These are phyloP conservation scores for Teratosphaeria pseudoeucalypti DNA, from an alignment of 2,329 filamentous ascomycete genomes.

Conservation along the genomic window DNA sequence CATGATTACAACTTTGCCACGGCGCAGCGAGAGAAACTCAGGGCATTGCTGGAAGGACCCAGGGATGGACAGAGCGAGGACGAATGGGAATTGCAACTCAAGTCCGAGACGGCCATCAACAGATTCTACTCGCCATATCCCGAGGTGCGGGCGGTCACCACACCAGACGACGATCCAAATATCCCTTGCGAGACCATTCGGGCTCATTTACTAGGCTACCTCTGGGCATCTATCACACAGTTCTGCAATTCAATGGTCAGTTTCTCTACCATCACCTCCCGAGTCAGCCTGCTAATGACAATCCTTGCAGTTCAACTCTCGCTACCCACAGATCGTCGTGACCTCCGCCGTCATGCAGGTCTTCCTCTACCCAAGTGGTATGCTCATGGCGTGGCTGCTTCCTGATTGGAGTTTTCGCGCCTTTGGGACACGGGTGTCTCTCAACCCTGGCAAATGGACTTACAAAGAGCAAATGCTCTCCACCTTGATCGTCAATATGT, in stretches of 20 bases:
- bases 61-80: constrained; percentile 33
- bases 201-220: constrained; percentile 1
- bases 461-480: constrained; percentile 2
- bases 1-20: neutral
- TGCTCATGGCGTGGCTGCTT: neutral
- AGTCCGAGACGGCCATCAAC: constrained; percentile 33
- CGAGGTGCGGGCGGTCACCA: constrained; percentile 1
- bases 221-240: constrained; percentile 1
- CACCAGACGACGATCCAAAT: neutral
- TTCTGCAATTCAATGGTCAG: constrained; percentile 1
- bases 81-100: constrained; percentile 75
- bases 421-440: neutral
- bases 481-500: constrained; percentile 1
- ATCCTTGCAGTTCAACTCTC: neutral
- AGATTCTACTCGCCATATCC: constrained; percentile 3
- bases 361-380: constrained; percentile 1
- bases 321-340: neutral
- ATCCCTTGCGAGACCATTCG: constrained; percentile 2
- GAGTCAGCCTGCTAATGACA: too few relatives aligned
- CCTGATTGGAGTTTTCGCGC: constrained; percentile 2
- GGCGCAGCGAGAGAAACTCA: constrained; percentile 2
- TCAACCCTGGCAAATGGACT: constrained; percentile 3
- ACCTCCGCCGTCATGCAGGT: neutral
- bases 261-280: neutral
- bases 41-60: constrained; percentile 1